Conservation (phyloP, 2,329 filamentous ascomycete genomes). For the Gaeumannomyces sp. region DNA sequence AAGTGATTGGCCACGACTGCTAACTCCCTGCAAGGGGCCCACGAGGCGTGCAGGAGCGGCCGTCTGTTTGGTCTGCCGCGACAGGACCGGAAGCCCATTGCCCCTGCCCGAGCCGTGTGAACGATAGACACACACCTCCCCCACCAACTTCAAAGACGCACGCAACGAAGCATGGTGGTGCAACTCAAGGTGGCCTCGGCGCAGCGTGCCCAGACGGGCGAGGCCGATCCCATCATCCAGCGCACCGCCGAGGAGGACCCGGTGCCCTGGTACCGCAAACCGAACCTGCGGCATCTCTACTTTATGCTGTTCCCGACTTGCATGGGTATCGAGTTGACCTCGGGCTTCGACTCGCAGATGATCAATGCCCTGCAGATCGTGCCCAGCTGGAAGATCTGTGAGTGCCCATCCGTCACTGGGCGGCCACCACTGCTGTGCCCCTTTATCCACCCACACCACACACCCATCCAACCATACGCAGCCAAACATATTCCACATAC, state of each 20-base stretch:
- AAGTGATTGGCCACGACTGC: neutral
- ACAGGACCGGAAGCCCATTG: neutral
- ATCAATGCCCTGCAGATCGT: constrained; percentile 33
- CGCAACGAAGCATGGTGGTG: neutral
- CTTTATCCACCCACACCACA: neutral
- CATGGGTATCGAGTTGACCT: constrained; percentile 56
- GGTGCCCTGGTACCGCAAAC: constrained; percentile 49
- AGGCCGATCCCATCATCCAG: constrained; percentile 26
- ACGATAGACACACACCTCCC: neutral
- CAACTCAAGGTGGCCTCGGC: neutral
- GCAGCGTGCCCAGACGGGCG: constrained; percentile 1
- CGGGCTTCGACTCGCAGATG: constrained; percentile 45
- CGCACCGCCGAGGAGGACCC: constrained; percentile 34
- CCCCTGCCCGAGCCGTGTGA: too few relatives aligned
- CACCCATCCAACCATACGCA: neutral
- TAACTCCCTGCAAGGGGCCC: neutral
- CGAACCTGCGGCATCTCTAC: constrained; percentile 47
- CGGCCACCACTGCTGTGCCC: too few relatives aligned
- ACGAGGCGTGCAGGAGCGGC: neutral
- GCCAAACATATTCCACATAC: too few relatives aligned
- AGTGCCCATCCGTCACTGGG: constrained; percentile 12
- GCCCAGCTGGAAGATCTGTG: constrained; percentile 29
- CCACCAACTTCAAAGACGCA: too few relatives aligned
- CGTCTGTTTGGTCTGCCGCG: too few relatives aligned
- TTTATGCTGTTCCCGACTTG: constrained; percentile 51